Base-by-base conservation (phyloP, 164 flowering plant genomes). In the Umbellularia californica region DNA sequence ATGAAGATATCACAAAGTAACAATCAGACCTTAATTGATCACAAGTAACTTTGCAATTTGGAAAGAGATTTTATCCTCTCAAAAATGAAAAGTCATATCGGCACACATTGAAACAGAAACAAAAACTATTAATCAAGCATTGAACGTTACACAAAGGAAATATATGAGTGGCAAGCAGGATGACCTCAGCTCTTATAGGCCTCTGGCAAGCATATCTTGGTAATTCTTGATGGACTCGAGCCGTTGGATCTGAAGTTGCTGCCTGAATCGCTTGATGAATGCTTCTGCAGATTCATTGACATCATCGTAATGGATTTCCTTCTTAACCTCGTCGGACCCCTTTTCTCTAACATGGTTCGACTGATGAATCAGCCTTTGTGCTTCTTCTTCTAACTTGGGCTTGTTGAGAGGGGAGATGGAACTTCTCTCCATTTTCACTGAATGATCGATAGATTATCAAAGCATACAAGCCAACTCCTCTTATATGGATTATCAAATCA, bases 201-300 rank as follows among this genome's bases (percentile, higher is more conserved):
- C 93, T 72, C 92, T 85, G 0, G 81, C 81, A 2, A 92, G 82
- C 92, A 90, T 92, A 69, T 88, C 65, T 71, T 90, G 81, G 58
- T 80, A 87, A 51, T 89, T 88, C 85, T 90, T 92, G 24, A 92
- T 88, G 22, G 97, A 91, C 58, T 91, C 89, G 6, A 91, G 87
- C 79, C 97, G 79, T 69, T 93, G 95, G 69, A 93, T 79, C 65
- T 80, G 64, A 58, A 93, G 79, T 69, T 91, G 90, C 28, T 85
- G 80, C 84, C 85, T 86, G 83, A 90, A 93, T 14, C 83, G 84
- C 83, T 78, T 78, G 78, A 93, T 91, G 84, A 91, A 91, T 1
- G 83, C 89, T 50, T 93, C 95, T 0, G 95, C 97, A 22, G 92
- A 82, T 74, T 83, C 79, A 71, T 92, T 79, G 23, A 92, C 82